Evolutionary conservation across 768 basidiomycete species (phyloP).

Genomic region (Termitomyces sp.): DNA sequence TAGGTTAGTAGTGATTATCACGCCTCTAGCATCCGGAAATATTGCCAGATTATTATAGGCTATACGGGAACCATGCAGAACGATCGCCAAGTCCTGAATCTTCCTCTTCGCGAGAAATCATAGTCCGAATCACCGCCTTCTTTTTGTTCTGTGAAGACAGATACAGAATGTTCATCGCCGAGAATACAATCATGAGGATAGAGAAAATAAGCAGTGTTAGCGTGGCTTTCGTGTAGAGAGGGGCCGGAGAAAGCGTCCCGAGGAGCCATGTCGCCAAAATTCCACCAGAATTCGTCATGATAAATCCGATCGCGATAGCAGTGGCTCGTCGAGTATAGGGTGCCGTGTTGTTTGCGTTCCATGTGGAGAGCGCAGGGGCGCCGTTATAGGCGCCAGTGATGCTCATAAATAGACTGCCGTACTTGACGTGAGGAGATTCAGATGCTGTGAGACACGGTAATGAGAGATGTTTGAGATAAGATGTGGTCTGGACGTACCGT

Average conservation of each 20-base stretch:
- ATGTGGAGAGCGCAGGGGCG: conserved; percentile 49
- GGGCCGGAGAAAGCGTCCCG: conserved; percentile 42
- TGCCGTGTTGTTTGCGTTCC: conserved; percentile 57
- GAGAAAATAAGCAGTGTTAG: conserved; percentile 35
- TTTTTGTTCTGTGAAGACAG: conserved; percentile 36
- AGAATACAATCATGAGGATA: conserved; percentile 29
- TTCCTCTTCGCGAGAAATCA: conserved; percentile 27
- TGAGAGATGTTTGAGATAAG: background rate
- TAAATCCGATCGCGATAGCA: conserved; percentile 49
- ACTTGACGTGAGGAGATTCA: conserved; percentile 32
- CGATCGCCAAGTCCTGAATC: conserved; percentile 37
- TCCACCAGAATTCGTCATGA: conserved; percentile 53
- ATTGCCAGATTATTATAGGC: conserved; percentile 21
- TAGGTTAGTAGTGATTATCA: no score
- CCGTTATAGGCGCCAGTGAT: conserved; percentile 47
- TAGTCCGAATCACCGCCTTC: conserved; percentile 33
- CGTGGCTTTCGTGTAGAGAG: conserved; percentile 44
- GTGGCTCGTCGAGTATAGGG: conserved; percentile 55
- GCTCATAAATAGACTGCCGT: conserved; percentile 51
- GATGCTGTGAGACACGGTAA: conserved; percentile 24
- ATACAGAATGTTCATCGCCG: conserved; percentile 32
- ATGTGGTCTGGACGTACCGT: conserved; percentile 29
- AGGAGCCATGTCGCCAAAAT: conserved; percentile 60
- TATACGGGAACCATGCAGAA: conserved; percentile 52
- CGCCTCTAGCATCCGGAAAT: no score